phyloP scores from a whole-genome alignment of 805 yeast genomes.

The Wickerhamiella hasegawae region DNA sequence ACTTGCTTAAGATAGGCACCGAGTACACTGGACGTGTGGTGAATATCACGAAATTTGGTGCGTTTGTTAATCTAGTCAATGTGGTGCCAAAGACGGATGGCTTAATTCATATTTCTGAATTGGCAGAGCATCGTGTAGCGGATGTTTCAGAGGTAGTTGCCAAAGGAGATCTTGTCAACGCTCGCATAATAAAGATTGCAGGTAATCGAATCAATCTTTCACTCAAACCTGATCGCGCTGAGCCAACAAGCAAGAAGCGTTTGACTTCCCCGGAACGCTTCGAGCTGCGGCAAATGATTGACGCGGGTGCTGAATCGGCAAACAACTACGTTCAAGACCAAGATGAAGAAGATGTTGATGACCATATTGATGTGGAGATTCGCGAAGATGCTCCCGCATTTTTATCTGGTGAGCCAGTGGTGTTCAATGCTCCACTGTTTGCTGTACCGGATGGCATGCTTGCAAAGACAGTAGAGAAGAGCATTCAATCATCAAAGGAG shows the following conservation, averaged over 20 bases:
- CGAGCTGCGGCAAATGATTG: constrained; percentile 73
- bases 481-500: no score
- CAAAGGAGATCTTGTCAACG: constrained; percentile 47
- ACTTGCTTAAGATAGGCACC: background rate
- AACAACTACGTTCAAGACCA: constrained; percentile 53
- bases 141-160: constrained; percentile 45
- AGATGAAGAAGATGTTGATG: constrained; percentile 24
- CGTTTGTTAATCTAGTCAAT: constrained; percentile 39
- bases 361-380: constrained; percentile 57
- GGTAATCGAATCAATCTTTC: constrained; percentile 35
- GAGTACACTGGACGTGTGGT: constrained; percentile 20
- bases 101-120: constrained; percentile 61
- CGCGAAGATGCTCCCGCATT: constrained; percentile 57
- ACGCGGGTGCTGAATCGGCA: constrained; percentile 57
- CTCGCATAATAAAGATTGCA: constrained; percentile 34
- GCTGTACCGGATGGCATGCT: no score
- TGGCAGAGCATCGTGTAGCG: constrained; percentile 32
- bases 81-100: constrained; percentile 22
- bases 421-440: no score
- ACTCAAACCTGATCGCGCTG: constrained; percentile 28
- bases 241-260: constrained; percentile 28
- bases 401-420: no score
- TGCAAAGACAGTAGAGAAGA: no score
- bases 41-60: constrained; percentile 56
- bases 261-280: constrained; percentile 78